Base-by-base conservation (phyloP, 2,329 filamentous ascomycete genomes). In the Acephala macrosclerotiorum region DNA sequence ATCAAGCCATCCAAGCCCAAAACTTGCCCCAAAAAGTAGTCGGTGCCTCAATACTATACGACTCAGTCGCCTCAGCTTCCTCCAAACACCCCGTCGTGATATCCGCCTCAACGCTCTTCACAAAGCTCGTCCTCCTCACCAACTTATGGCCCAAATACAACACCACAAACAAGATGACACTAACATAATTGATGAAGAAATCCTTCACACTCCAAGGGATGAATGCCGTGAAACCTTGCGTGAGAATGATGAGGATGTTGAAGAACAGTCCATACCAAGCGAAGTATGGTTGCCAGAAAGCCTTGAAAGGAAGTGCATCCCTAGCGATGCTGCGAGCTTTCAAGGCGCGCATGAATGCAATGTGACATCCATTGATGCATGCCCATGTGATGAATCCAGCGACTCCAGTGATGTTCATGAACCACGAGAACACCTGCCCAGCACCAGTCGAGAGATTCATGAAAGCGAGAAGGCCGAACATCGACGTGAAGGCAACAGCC, bases 311-410 rank as follows among this genome's bases (percentile, higher is more conserved):
- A 18, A 92, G 80, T 4, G 79, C 77, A 38, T 80, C 79, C 22
- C 89, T 86, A 29, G 84, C 79, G 29, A 92, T 84, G 63, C 83
- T 82, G 67, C 88, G 87, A 1, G 79, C 80, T 49, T 78, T 75
- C 60, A 91, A 80, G 9, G 84, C 86, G n/a, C 83, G 81, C 82
- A 88, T 87, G 78, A 92, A 91, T 11, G 84, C 84, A 63, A 92
- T 79, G 76, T 91, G 88, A 74, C 87, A 90, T 58, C 83, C 72
- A 74, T 82, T 85, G 77, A 91, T 91, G 74, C 87, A 87, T 7
- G 85, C 83, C 90, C 91, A 93, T 42, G 84, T 87, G 70, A 92
- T 90, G 76, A 92, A 88, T 6, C 89, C 89, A 3, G 88, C 88
- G 7, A 90, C 87, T 60, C 88, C 86, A 16, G 85, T 88, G 70